Evolutionary conservation across 257 asterid genomes (phyloP), one percentile per base, ranked within the genome.

Genomic region (Eustoma russellianum): DNA sequence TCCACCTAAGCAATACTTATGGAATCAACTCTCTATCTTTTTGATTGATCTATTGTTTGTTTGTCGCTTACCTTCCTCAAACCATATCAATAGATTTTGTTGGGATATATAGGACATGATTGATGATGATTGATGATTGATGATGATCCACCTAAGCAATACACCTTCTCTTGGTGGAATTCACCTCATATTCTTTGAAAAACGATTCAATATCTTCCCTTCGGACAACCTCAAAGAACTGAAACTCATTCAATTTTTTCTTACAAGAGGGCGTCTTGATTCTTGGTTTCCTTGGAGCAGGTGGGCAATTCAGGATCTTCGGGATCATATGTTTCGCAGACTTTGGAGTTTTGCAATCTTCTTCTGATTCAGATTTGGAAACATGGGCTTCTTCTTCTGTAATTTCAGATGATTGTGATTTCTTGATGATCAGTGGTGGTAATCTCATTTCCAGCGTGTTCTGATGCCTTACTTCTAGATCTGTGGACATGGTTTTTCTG

Each of bases 271-370:
- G 62, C 41, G 60, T 41, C 60, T 58, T 41, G 66, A 72, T 66
- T 11, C 18, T 62, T 46, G 64, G 70, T 73, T 79, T 83, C 64
- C 43, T 79, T 15, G 93, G 93, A 55, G 93, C 81, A 19, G 93
- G 85, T 41, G 88, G 93, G 48, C 93, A 79, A 58, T 50, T 58
- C 18, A 56, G 53, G 2, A 62, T 19, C 50, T 67, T 24, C 0
- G 93, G 83, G 61, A 83, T 79, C 74, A 67, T 70, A 57, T 70
- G 48, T 13, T 46, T 44, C 5, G 83, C 70, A 6, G 81, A 79
- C 61, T 56, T 72, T 8, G 85, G 88, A 1, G 88, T 79, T 33
- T n/a, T 76, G 55, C 75, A 83, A 13, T 58, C 57, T 2, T 61
- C 79, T 62, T 61, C 73, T 1, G 7, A n/a, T 3, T 34, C 30